phyloP scores from a whole-genome alignment of 2,329 filamentous ascomycete species.

The Calonectria hongkongensis region DNA sequence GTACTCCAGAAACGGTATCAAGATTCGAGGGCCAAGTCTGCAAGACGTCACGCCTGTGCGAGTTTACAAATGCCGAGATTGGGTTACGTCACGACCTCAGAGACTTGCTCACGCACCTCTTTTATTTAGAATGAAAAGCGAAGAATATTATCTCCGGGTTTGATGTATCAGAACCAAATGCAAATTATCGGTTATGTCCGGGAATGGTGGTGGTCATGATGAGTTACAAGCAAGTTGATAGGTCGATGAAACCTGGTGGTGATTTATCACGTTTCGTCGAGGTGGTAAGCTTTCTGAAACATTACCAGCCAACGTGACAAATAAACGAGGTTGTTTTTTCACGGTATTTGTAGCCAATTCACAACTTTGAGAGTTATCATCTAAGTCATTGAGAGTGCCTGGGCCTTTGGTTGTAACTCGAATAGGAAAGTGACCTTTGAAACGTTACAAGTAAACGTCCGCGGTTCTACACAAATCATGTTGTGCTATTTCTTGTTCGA shows the following conservation, averaged over 20 bases:
- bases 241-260: constrained; percentile 3
- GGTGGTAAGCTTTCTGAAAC: constrained; percentile 26
- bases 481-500: too few relatives aligned
- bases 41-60: constrained; percentile 3
- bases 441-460: constrained; percentile 21
- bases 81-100: constrained; percentile 24
- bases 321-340: background rate
- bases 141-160: background rate
- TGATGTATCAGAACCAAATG: constrained; percentile 16
- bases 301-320: constrained; percentile 3
- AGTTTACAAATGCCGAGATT: background rate
- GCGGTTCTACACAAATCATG: background rate
- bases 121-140: background rate
- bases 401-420: background rate
- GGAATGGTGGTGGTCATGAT: constrained; percentile 29
- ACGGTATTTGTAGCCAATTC: constrained; percentile 10
- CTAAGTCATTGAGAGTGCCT: background rate
- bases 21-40: constrained; percentile 44
- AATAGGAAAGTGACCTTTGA: constrained; percentile 10
- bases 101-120: background rate
- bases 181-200: constrained; percentile 16
- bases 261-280: constrained; percentile 12
- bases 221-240: constrained; percentile 24
- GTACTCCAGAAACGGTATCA: constrained; percentile 46
- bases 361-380: constrained; percentile 2